phyloP scores from a whole-genome alignment of 495 filamentous ascomycete species.

The Penicillium psychrofluorescens region DNA sequence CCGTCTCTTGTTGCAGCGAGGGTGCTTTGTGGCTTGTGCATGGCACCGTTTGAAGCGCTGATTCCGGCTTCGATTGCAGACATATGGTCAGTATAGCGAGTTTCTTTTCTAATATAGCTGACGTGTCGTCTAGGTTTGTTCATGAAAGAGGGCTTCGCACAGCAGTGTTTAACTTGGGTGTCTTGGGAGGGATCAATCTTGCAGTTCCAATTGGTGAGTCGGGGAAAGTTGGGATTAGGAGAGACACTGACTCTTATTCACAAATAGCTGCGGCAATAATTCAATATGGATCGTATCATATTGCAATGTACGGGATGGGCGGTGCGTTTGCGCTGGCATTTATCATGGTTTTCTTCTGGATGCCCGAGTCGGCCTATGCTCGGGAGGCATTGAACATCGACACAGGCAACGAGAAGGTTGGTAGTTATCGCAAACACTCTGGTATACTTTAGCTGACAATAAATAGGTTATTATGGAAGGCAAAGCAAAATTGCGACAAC shows the following conservation, averaged over 20 bases:
- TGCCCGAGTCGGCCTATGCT: slow-evolving; percentile 35
- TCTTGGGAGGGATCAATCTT: slow-evolving; percentile 41
- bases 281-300: slow-evolving; percentile 24
- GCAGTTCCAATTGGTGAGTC: slow-evolving; percentile 31
- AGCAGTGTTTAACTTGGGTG: slow-evolving; percentile 57
- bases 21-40: slow-evolving; percentile 25
- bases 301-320: slow-evolving; percentile 30
- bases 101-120: no score
- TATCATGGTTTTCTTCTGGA: slow-evolving; percentile 35
- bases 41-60: slow-evolving; percentile 24
- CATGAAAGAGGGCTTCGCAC: slow-evolving; percentile 60
- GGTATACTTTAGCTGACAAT: neutral
- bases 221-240: neutral
- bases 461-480: slow-evolving; percentile 9
- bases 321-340: slow-evolving; percentile 29
- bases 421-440: neutral
- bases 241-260: neutral
- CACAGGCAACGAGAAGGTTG: slow-evolving; percentile 19
- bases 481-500: slow-evolving; percentile 18
- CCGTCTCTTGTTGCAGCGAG: slow-evolving; percentile 49
- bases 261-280: slow-evolving; percentile 23
- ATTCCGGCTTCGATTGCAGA: slow-evolving; percentile 22
- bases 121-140: slow-evolving; percentile 35
- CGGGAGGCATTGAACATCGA: slow-evolving; percentile 30
- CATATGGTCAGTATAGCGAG: slow-evolving; percentile 10